These are phyloP conservation scores for Fusarium udum DNA, from an alignment of 2,329 filamentous ascomycete species.

Conservation along the genomic window DNA sequence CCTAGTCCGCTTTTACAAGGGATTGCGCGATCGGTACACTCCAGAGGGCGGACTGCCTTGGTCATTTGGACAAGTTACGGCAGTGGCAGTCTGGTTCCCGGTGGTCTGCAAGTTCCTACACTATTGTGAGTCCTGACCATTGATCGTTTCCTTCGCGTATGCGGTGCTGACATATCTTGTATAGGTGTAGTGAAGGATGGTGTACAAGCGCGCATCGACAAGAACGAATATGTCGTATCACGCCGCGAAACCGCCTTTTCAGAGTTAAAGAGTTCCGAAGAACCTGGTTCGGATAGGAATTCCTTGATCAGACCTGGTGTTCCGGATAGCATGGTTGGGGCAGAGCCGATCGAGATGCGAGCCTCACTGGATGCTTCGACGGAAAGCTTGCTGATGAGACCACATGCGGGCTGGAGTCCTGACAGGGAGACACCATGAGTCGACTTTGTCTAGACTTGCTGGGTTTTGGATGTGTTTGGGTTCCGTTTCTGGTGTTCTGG, in stretches of 20 bases:
- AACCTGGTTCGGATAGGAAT: neutral
- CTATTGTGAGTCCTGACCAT: neutral
- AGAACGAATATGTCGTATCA: neutral
- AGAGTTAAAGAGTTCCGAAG: neutral
- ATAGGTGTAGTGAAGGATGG: neutral
- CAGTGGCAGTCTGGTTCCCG: neutral
- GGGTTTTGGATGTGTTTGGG: too few species aligned
- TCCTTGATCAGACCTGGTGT: neutral
- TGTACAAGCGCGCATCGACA: neutral
- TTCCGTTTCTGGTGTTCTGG: too few species aligned
- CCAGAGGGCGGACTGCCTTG: neutral
- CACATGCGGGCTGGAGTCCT: neutral
- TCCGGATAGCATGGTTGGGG: neutral
- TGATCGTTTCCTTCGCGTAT: rapidly evolving
- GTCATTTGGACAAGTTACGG: neutral
- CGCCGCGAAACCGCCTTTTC: neutral
- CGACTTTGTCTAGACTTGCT: too few species aligned
- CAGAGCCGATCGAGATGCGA: neutral
- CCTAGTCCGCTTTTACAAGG: neutral
- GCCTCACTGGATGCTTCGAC: neutral
- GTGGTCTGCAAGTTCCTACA: neutral
- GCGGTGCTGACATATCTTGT: neutral
- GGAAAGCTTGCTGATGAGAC: neutral
- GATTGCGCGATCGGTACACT: neutral
- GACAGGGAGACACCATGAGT: neutral